These are phyloP conservation scores for Penicillium corylophilum DNA, from an alignment of 2,329 filamentous ascomycete genomes.

Conservation along the genomic window DNA sequence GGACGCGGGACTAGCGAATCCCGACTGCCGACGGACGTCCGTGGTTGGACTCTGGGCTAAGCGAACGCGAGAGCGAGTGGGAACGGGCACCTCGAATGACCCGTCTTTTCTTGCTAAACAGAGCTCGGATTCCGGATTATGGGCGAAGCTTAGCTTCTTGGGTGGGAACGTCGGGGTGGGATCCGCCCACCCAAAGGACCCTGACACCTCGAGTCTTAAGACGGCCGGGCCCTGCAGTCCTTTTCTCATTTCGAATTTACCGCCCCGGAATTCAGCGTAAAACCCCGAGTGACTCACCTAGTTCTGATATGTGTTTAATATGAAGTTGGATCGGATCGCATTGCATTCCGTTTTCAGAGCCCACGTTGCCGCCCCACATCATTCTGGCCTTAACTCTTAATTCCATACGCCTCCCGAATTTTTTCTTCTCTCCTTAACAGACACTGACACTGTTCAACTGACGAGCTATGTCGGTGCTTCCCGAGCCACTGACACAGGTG, in stretches of 20 bases:
- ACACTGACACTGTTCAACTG: neutral
- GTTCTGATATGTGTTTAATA: neutral
- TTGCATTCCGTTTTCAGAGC: conserved; percentile 5
- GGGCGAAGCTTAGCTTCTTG: neutral
- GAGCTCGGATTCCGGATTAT: neutral
- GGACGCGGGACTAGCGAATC: neutral
- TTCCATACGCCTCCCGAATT: neutral
- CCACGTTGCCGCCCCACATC: conserved; percentile 3
- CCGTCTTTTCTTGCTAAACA: neutral
- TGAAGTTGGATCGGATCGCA: neutral
- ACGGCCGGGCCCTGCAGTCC: neutral
- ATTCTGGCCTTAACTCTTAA: conserved; percentile 1
- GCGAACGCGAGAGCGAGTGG: conserved; percentile 7
- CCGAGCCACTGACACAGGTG: conserved; percentile 17
- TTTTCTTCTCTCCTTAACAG: neutral
- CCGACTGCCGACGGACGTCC: neutral
- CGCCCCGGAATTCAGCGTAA: neutral
- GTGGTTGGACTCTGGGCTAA: neutral
- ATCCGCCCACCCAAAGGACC: neutral
- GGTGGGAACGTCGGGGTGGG: neutral
- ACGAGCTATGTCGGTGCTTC: conserved; percentile 14
- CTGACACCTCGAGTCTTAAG: neutral
- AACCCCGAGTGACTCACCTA: neutral
- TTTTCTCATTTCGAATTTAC: neutral
- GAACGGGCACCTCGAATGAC: neutral